Evolutionary conservation across 495 filamentous ascomycete species (phyloP).

Genomic region (Xanthoparmelia taractica): DNA sequence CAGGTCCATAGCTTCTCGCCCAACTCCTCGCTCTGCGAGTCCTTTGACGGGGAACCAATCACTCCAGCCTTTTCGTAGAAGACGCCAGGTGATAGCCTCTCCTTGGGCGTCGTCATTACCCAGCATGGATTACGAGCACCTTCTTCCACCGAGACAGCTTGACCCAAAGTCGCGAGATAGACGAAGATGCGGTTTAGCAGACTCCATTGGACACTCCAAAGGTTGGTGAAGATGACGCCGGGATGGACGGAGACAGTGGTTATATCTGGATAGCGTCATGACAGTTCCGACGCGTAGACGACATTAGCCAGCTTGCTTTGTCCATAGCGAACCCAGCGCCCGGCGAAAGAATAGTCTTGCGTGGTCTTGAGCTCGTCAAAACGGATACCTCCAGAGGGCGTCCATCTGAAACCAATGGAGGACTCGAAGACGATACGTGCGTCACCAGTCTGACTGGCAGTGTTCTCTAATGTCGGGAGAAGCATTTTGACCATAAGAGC

Average conservation of each 20-base stretch:
- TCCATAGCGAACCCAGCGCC: conserved; percentile 29
- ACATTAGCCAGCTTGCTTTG: conserved; percentile 46
- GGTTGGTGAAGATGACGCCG: conserved; percentile 48
- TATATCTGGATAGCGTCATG: conserved; percentile 36
- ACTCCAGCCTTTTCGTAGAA: too few relatives aligned
- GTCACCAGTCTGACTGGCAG: conserved; percentile 29
- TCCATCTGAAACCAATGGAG: conserved; percentile 28
- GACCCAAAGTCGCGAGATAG: too few relatives aligned
- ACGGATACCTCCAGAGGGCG: conserved; percentile 24
- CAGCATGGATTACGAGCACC: too few relatives aligned
- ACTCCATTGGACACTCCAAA: too few relatives aligned
- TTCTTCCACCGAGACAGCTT: too few relatives aligned
- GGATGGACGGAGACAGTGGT: conserved; percentile 40
- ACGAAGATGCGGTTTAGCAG: too few relatives aligned
- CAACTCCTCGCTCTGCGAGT: too few relatives aligned
- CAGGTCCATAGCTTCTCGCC: too few relatives aligned
- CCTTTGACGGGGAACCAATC: too few relatives aligned
- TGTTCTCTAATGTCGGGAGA: conserved; percentile 12
- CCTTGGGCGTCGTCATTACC: too few relatives aligned
- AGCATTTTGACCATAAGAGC: conserved; percentile 23
- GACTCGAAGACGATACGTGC: conserved; percentile 37
- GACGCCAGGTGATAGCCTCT: too few relatives aligned
- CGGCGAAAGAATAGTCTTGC: conserved; percentile 20
- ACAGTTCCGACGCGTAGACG: conserved; percentile 36
- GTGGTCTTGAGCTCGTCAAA: conserved; percentile 20